Evolutionary conservation across 1,284 basidiomycete genomes (phyloP).

Genomic region (Phaffia rhodozyma): DNA sequence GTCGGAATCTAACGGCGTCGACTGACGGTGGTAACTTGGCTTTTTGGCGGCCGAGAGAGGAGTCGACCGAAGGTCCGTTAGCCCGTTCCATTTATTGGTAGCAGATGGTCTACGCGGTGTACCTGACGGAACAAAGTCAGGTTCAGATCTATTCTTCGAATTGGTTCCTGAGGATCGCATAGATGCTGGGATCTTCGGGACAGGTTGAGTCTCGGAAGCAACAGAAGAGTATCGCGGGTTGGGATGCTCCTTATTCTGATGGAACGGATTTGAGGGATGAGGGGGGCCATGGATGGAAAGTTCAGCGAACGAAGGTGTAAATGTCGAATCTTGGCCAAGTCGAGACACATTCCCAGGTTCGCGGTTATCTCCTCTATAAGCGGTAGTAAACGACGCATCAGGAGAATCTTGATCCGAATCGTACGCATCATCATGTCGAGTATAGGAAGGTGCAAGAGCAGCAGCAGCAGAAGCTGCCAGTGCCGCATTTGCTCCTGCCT

Average conservation of each 20-base stretch:
- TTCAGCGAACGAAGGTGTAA: constrained; percentile 2
- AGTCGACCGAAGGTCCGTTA: constrained; percentile 58
- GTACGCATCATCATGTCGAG: constrained; percentile 33
- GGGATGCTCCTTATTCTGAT: background rate
- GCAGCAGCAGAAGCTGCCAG: no score
- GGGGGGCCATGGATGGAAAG: background rate
- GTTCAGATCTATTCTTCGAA: no score
- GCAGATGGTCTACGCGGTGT: constrained; percentile 27
- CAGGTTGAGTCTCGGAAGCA: background rate
- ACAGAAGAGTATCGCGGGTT: background rate
- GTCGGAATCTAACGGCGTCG: constrained; percentile 20
- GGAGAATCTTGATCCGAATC: constrained; percentile 15
- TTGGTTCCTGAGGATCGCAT: no score
- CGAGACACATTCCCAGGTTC: background rate
- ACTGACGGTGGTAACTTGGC: constrained; percentile 21
- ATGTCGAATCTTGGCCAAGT: constrained; percentile 3
- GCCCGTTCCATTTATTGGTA: constrained; percentile 47
- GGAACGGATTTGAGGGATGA: background rate
- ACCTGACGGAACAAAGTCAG: no score
- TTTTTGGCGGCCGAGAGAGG: constrained; percentile 32
- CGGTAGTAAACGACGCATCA: constrained; percentile 17
- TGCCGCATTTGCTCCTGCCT: no score
- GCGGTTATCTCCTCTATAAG: constrained; percentile 6
- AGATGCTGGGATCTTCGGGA: no score
- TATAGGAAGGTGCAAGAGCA: no score